Base-by-base conservation (phyloP, 2,329 filamentous ascomycete species). In the Kalmusia sp. region DNA sequence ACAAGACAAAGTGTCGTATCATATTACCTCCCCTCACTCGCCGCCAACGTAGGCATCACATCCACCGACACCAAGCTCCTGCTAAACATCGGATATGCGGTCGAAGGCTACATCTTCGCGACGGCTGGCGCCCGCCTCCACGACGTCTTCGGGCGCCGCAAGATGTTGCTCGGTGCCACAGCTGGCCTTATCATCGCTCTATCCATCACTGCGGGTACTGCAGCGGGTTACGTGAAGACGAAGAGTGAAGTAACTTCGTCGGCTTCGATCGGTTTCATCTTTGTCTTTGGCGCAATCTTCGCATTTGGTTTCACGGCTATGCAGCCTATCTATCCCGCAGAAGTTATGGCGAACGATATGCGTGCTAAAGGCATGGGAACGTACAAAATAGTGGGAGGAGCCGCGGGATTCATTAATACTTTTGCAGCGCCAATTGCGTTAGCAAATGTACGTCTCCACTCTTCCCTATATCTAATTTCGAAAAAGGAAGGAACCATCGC, bases 361-460 rank as follows among this genome's bases (percentile, higher is more conserved):
- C 63, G 70, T 12, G 70, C 70, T 6, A 73, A 73, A 34, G 62
- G 62, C 12, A 62, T 61, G 55, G 62, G 58, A 15, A 61, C 58
- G 3, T 63, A 62, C 41, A 63, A 64, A 54, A 39, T 63, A n/a
- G 49, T 50, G 2, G 59, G 60, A 11, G 61, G 62, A 9, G 46
- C 51, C 35, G 61, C 62, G 3, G 61, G 60, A 11, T 63, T 63
- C 33, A 44, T 65, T 17, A 65, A 65, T 25, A 65, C 62, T 5
- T 65, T 62, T 49, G 60, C 54, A 3, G 60, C 56, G 9, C 62
- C 62, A 5, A 60, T 60, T 25, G 62, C 60, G 3, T 49, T 87
- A 38, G 83, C 86, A 70, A 87, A 83, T 17, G 75, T 77, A 68
- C 70, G 69, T 24, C 7, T 51, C 28, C 14, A 8, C 31, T 22